phyloP scores from a whole-genome alignment of 2,329 filamentous ascomycete genomes.

The Epichloe brachyelytri region DNA sequence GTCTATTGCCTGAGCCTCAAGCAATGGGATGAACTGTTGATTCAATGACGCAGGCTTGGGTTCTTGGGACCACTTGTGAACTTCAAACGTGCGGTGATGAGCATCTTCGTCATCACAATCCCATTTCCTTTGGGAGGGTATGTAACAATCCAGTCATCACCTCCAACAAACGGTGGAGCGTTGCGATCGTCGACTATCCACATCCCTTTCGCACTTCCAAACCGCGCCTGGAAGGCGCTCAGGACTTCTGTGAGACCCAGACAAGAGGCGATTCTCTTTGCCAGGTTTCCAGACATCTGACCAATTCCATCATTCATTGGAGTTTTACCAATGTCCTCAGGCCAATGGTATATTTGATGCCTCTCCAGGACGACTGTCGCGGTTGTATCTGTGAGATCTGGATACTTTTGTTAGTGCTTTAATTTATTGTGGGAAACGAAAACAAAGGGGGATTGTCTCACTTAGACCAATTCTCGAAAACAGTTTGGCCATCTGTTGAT shows the following conservation, averaged over 20 bases:
- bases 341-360: slow-evolving; percentile 29
- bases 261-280: slow-evolving; percentile 33
- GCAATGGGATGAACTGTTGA: slow-evolving; percentile 53
- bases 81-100: slow-evolving; percentile 51
- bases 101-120: slow-evolving; percentile 32
- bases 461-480: slow-evolving; percentile 45
- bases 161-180: slow-evolving; percentile 15
- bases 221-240: slow-evolving; percentile 54
- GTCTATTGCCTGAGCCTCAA: slow-evolving; percentile 45
- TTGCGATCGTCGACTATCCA: slow-evolving; percentile 46
- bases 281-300: slow-evolving; percentile 48
- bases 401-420: slow-evolving; percentile 1
- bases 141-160: slow-evolving; percentile 51
- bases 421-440: neutral
- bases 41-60: slow-evolving; percentile 43
- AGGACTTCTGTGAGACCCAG: slow-evolving; percentile 44
- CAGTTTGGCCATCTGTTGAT: slow-evolving; percentile 39
- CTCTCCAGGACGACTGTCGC: slow-evolving; percentile 32
- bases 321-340: slow-evolving; percentile 24
- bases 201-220: slow-evolving; percentile 63
- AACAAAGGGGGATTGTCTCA: slow-evolving; percentile 14
- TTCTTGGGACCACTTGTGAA: slow-evolving; percentile 29
- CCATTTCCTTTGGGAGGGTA: slow-evolving; percentile 60
- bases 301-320: slow-evolving; percentile 58
- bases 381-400: slow-evolving; percentile 38